A percentile compares a stretch with the other conserved stretches of the same genome.
These are phyloP conservation scores for Cyberlindnera samutprakarnensis DNA, from an alignment of 805 yeast genomes.

Conservation along the genomic window DNA sequence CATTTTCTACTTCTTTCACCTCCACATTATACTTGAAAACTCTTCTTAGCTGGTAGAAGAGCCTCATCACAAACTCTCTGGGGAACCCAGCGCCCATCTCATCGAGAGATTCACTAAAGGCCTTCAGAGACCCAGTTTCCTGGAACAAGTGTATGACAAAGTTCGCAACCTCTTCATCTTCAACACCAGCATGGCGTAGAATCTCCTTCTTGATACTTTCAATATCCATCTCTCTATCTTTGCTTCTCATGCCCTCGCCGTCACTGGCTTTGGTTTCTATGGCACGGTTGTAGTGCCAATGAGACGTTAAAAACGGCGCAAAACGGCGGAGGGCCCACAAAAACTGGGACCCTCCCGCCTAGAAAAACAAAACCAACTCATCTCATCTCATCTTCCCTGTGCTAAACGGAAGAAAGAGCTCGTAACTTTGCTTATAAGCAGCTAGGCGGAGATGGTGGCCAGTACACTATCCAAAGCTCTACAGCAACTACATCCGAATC, in stretches of 20 bases:
- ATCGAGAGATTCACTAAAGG: constrained; percentile 30
- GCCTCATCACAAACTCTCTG: constrained; percentile 13
- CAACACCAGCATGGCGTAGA: constrained; percentile 24
- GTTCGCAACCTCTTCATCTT: constrained; percentile 39
- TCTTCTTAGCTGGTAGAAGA: constrained; percentile 10
- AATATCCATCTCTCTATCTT: neutral
- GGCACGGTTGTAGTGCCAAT: no score
- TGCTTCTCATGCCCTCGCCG: no score
- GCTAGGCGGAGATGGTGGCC: neutral
- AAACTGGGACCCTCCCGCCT: no score
- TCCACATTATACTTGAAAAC: constrained; percentile 9
- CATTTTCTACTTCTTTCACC: neutral
- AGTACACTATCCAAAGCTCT: constrained; percentile 1
- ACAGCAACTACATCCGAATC: constrained; percentile 23
- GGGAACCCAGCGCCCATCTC: constrained; percentile 39
- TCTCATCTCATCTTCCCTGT: no score
- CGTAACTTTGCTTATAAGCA: no score
- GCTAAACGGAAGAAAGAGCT: no score
- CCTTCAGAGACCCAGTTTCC: constrained; percentile 23
- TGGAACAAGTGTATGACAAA: constrained; percentile 34
- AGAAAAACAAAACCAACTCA: no score
- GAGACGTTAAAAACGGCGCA: no score
- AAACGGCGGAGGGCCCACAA: no score
- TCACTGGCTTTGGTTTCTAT: no score
- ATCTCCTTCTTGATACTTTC: constrained; percentile 16